phyloP scores from a whole-genome alignment of 78 protist species.

The Diacronema lutheri region DNA sequence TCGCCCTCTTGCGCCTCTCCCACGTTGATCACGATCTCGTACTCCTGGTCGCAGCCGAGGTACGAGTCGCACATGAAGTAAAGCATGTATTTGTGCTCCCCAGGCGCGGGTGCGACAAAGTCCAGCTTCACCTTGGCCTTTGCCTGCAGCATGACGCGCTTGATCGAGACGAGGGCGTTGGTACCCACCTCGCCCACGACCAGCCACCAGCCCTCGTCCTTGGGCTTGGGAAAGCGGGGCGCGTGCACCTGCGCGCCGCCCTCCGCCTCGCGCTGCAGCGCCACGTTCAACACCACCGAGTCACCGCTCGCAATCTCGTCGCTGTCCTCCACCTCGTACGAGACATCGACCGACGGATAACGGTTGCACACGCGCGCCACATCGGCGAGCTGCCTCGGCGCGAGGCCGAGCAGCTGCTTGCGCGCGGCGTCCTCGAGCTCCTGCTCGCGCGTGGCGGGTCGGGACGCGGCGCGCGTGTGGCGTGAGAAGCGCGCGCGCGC shows the following conservation, averaged over 20 bases:
- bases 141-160: constrained; percentile 53
- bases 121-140: constrained; percentile 51
- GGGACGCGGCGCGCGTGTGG: no score
- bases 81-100: constrained; percentile 62
- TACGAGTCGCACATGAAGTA: constrained; percentile 88
- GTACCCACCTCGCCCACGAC: constrained; percentile 54
- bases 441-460: no score
- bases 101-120: constrained; percentile 77
- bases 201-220: constrained; percentile 74
- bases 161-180: constrained; percentile 61
- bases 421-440: constrained; percentile 81
- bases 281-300: constrained; percentile 51
- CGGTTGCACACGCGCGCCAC: constrained; percentile 67
- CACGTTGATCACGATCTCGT: constrained; percentile 55
- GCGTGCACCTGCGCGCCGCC: constrained; percentile 48
- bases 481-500: no score
- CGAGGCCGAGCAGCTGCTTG: constrained; percentile 42
- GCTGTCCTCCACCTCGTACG: constrained; percentile 51
- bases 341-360: constrained; percentile 64
- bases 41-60: constrained; percentile 88
- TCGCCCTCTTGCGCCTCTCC: constrained; percentile 3
- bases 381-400: constrained; percentile 34
- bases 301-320: constrained; percentile 44
- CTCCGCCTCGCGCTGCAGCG: constrained; percentile 65
- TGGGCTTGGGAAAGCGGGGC: constrained; percentile 9